Conservation (phyloP, 495 filamentous ascomycete genomes). For the Darksidea phi region DNA sequence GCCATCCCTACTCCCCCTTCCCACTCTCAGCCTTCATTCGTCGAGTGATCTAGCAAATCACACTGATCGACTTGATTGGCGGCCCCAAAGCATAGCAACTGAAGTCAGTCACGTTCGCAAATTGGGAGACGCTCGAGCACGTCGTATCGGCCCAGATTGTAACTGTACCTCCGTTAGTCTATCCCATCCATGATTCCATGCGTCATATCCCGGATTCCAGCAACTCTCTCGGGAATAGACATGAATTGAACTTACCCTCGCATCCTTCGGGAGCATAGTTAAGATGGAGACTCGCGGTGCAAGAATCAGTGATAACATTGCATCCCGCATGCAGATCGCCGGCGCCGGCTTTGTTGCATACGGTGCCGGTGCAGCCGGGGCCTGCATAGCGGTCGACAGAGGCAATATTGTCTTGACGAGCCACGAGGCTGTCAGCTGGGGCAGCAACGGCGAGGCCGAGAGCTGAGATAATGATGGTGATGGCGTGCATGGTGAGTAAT, state of each 20-base stretch:
- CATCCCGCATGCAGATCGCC: not conserved
- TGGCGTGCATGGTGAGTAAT: not conserved
- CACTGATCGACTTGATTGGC: constrained; percentile 1
- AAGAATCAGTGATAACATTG: constrained; percentile 1
- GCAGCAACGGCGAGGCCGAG: not conserved
- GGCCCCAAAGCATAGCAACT: not conserved
- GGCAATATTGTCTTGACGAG: not conserved
- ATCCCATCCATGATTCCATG: no score
- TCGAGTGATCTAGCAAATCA: constrained; percentile 1
- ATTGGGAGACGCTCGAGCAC: not conserved
- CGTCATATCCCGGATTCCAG: no score
- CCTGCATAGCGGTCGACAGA: constrained; percentile 2
- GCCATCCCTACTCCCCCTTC: no score
- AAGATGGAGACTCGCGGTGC: not conserved
- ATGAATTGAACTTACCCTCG: not conserved
- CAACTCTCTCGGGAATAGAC: no score
- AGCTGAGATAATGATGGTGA: not conserved
- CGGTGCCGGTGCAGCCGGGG: constrained; percentile 1
- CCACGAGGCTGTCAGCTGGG: not conserved
- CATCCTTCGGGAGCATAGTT: not conserved
- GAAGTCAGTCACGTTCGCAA: not conserved
- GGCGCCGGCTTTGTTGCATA: not conserved
- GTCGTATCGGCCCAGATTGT: not conserved
- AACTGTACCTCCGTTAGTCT: not conserved
- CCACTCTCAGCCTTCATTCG: no score